Evolutionary conservation across 129 eudicot genomes (phyloP), one percentile per base, ranked within the genome.

Genomic region (Scalesia atractyloides): DNA sequence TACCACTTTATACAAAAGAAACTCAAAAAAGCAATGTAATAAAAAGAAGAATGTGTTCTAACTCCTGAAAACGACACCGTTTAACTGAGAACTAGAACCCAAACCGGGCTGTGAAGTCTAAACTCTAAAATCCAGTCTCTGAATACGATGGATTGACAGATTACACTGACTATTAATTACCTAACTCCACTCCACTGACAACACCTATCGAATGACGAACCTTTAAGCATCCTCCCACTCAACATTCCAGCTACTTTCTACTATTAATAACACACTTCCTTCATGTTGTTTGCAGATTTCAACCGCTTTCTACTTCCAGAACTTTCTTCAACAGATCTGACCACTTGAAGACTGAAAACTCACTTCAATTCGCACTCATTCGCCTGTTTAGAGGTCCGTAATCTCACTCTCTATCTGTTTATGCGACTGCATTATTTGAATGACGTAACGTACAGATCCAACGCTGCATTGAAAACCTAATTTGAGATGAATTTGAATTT

Each of bases 211-310:
- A 43, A 80, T 72, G 82, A 74, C 67, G 76, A 81, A 81, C 50
- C 84, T 81, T 81, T 65, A 81, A 81, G 84, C 84, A 81, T 75
- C 76, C 75, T 73, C 83, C 70, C 69, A 41, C 79, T 74, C 79
- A 68, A 50, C 84, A 68, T 69, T 81, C 77, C 73, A 64, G 73
- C 77, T 41, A 72, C 77, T 24, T 22, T 58, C 14, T 41, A 22
- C 63, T 73, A 49, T 73, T 18, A 50, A 72, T 67, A 68, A 22
- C 53, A 4, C 44, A 11, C 71, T 34, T 36, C 13, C 69, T 37
- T 46, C 20, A 37, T 26, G 34, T 30, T 30, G 34, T 30, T 30
- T 30, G 34, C 34, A 30, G 34, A 30, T 19, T 64, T 46, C 63
- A 64, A 75, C 44, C 36, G 44, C 9, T 58, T 59, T 59, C 11